These are phyloP conservation scores for Pinus taeda DNA, from an alignment of 75 land plant genomes.

Conservation along the genomic window DNA sequence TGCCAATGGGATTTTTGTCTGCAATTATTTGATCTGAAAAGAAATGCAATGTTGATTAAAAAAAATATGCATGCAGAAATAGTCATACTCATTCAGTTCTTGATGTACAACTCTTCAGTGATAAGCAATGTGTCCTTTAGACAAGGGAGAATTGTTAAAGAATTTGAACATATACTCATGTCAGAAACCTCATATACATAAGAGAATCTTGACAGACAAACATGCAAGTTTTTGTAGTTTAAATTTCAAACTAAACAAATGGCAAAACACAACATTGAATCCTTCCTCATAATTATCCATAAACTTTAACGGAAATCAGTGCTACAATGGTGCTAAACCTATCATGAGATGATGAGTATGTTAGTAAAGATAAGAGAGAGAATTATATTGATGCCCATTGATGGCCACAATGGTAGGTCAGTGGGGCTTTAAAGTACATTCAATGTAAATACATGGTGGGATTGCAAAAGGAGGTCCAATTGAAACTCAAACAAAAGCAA, in stretches of 20 bases:
- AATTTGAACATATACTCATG: too few species aligned
- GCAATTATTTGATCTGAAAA: not conserved
- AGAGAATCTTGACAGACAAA: not conserved
- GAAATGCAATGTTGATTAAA: not conserved
- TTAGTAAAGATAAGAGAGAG: too few species aligned
- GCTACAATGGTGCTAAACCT: too few species aligned
- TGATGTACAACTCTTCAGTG: not conserved
- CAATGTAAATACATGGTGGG: too few species aligned
- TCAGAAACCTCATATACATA: not conserved
- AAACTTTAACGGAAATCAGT: too few species aligned
- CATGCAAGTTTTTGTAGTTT: not conserved
- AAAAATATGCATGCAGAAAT: not conserved
- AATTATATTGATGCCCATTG: too few species aligned
- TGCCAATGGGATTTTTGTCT: not conserved
- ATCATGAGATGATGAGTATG: too few species aligned
- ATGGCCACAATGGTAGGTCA: too few species aligned
- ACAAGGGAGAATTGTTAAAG: not conserved
- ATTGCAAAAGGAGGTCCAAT: too few species aligned
- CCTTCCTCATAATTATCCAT: not conserved
- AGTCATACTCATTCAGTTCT: not conserved
- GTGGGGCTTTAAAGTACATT: too few species aligned
- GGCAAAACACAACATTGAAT: not conserved
- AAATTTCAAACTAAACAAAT: not conserved
- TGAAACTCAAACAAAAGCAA: too few species aligned
- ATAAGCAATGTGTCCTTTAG: not conserved